Base-by-base conservation (phyloP, 495 filamentous ascomycete genomes). In the Talaromyces proteolyticus region DNA sequence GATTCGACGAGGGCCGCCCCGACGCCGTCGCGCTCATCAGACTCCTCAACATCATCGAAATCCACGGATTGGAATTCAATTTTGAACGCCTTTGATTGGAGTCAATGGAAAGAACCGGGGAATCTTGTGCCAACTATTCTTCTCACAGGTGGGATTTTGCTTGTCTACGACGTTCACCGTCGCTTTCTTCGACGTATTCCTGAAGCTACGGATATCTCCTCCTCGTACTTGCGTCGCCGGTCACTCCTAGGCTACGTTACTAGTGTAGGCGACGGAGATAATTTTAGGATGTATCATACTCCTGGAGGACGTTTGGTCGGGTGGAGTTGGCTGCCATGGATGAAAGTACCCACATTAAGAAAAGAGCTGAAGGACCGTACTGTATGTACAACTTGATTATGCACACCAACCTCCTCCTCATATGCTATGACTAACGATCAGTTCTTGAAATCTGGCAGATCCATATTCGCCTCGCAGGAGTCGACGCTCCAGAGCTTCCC, bases 181-280 rank as follows among this genome's bases (percentile, higher is more conserved):
- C 55, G 76, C 17, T 94, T 87, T 62, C 73, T 97, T 7, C 86
- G 88, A 37, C 88, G 93, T 25, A 82, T 97, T 48, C 89, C 87
- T 46, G 82, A 77, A 46, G 81, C 86, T 18, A 66, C 73, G 5
- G 72, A 87, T 55, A 91, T 98, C 58, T 76, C 78, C 48, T 80
- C 87, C 2, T 69, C 62, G 7, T 76, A 66, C 46, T 87, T 89
- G 58, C 82, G 88, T 17, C 78, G 69, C 45, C 76, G 89, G 51
- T 88, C 79, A 46, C 55, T 97, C 44, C 84, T 92, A 55, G 93
- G 93, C 6, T 76, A 72, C 48, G 93, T 96, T 3, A 96, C 93
- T 22, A 91, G 87, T 53, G 93, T 98, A 20, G 94, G 94, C 43
- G 93, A 98, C 73, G 94, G 89, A 0, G 93, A 98, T 61, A 90